phyloP scores from a whole-genome alignment of 495 filamentous ascomycete genomes.

The Xylona heveae region DNA sequence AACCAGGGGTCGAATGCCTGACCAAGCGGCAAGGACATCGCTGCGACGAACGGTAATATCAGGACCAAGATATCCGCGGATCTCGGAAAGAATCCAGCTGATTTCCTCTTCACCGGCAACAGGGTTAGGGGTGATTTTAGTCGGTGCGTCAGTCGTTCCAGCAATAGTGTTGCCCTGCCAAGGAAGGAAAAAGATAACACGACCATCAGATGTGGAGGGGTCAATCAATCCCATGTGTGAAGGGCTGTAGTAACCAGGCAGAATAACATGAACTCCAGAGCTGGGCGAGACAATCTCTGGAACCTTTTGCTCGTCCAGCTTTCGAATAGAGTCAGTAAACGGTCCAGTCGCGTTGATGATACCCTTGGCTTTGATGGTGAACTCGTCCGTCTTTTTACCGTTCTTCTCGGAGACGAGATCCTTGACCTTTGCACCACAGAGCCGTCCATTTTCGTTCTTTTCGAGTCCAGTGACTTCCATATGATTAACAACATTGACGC shows the following conservation, averaged over 20 bases:
- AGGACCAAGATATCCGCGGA: slow-evolving; percentile 72
- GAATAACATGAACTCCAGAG: slow-evolving; percentile 83
- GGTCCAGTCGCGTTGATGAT: slow-evolving; percentile 95
- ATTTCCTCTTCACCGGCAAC: slow-evolving; percentile 85
- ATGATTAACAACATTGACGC: slow-evolving; percentile 82
- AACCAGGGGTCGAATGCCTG: slow-evolving; percentile 81
- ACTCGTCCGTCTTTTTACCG: slow-evolving; percentile 31
- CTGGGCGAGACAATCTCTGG: slow-evolving; percentile 85
- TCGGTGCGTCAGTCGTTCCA: slow-evolving; percentile 82
- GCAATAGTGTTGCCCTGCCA: slow-evolving; percentile 99
- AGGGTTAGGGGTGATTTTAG: slow-evolving; percentile 61
- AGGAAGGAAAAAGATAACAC: slow-evolving; percentile 97
- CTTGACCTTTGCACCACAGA: slow-evolving; percentile 60
- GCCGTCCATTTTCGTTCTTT: slow-evolving; percentile 58
- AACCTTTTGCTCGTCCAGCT: slow-evolving; percentile 57
- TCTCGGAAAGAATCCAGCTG: slow-evolving; percentile 86
- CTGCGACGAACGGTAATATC: slow-evolving; percentile 87
- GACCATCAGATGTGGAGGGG: slow-evolving; percentile 79
- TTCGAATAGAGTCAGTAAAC: slow-evolving; percentile 82
- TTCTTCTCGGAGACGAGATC: slow-evolving; percentile 46
- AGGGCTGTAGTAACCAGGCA: slow-evolving; percentile 90
- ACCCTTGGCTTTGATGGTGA: slow-evolving; percentile 65
- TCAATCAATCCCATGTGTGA: slow-evolving; percentile 94
- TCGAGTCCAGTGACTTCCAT: slow-evolving; percentile 67
- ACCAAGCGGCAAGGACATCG: slow-evolving; percentile 92